Evolutionary conservation across 1,139 yeast species (phyloP), one percentile per base, ranked within the genome.

Genomic region (Candida tetrigidarum): DNA sequence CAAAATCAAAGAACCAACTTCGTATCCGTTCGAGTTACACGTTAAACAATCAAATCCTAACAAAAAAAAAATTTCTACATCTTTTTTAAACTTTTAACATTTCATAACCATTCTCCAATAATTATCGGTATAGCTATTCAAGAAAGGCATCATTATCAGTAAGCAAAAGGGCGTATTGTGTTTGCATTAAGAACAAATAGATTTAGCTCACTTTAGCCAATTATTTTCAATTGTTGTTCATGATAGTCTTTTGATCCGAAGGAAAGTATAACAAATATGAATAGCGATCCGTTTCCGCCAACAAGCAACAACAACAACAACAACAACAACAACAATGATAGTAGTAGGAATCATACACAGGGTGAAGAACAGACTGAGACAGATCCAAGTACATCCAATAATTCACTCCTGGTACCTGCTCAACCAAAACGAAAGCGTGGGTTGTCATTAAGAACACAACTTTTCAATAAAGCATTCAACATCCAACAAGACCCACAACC

Each of bases 391-490:
- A 22, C 30, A 7, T 12, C 22, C 2, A 29, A 28, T 26, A 18
- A 26, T 16, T 35, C 43, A 8, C 41, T 43, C 19, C 41, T 29
- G 33, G 47, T 44, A 10, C 47, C 57, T 23, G 59, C 67, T 6
- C 67, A 67, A 4, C 66, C 60, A 3, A 64, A 78, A 40, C 71
- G 93, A 50, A 81, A 80, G 51, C 69, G 96, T 58, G 92, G 95
- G 0, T 81, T 84, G 49, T 85, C 93, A 3, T 66, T 88, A 44
- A 74, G 96, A 53, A 78, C 91, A 0, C 95, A 86, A 64, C 71
- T 87, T 50, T 81, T 87, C 66, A 83, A 79, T 61, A 83, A 79
- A 50, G 63, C 71, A 8, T 52, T 71, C n/a, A 53, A 58, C 28
- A 54, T 52, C 16, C 52, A 44, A 32, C 40, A 16, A 18, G 43